A percentile compares a stretch with the other conserved stretches of the same genome.
These are phyloP conservation scores for Trichophyton equinum DNA, from an alignment of 2,329 filamentous ascomycete genomes.

Conservation along the genomic window DNA sequence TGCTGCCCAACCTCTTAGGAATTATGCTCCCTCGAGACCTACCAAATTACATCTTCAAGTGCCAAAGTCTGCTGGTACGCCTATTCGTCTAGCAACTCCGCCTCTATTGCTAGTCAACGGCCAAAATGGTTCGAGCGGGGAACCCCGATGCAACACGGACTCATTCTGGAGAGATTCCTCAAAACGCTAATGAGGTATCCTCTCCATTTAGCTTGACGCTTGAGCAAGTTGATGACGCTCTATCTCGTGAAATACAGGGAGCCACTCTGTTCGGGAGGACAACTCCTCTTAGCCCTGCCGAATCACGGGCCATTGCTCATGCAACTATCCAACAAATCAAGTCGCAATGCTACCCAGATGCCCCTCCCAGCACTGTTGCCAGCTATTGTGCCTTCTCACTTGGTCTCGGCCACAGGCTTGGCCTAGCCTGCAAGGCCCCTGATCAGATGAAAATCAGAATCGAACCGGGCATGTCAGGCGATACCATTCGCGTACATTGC, in stretches of 20 bases:
- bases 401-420: slow-evolving; percentile 26
- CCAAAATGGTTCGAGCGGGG: background rate
- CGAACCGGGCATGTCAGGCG: slow-evolving; percentile 6
- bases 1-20: slow-evolving; percentile 17
- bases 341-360: slow-evolving; percentile 18
- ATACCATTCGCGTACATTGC: background rate
- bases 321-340: slow-evolving; percentile 23
- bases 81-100: slow-evolving; percentile 33
- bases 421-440: slow-evolving; percentile 18
- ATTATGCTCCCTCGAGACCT: slow-evolving; percentile 19
- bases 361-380: slow-evolving; percentile 16
- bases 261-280: slow-evolving; percentile 21
- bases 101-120: slow-evolving; percentile 27
- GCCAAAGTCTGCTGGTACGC: slow-evolving; percentile 27
- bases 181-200: background rate
- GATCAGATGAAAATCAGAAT: slow-evolving; percentile 20
- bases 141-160: background rate
- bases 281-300: slow-evolving; percentile 19
- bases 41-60: slow-evolving; percentile 34
- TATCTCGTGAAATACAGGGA: slow-evolving; percentile 23
- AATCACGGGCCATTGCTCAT: slow-evolving; percentile 23
- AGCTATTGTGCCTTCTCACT: slow-evolving; percentile 25
- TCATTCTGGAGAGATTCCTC: background rate
- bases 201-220: slow-evolving; percentile 15
- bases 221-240: slow-evolving; percentile 22